Evolutionary conservation across 352 stramenopile species (phyloP), one percentile per base, ranked within the genome.

Genomic region (Globisporangium solare): DNA sequence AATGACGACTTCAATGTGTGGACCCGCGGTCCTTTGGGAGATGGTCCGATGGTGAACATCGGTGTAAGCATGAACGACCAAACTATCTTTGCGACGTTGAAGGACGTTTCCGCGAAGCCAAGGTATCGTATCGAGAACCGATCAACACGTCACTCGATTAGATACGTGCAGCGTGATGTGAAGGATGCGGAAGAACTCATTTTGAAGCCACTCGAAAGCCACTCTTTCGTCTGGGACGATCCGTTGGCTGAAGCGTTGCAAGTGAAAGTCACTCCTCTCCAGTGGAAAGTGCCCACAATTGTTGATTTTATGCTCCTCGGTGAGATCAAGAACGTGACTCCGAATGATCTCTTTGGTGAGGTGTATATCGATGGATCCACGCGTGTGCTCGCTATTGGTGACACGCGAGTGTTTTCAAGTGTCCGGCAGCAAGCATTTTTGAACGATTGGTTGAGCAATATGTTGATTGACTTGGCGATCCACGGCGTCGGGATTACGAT

Each of bases 91-190:
- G 66, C 71, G 8, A 83, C 69, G 17, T 61, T 93, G 12, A 83
- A 66, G 20, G 86, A 95, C 54, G 78, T 87, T 52, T 92, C 84
- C 6, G 47, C 60, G 14, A 77, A 66, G 0, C 84, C 86, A 14
- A 78, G 71, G 17, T 92, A 93, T 51, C 86, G 86, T 14, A 92
- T 95, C 48, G 86, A 95, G 54, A 95, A 95, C 58, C 82, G 86
- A 2, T 95, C 82, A 39, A 89, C 75, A 12, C 73, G 67, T 11
- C 63, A 83, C 56, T 67, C 80, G 15, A 87, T 94, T 58, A 67
- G 77, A n/a, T 95, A 95, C 46, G 60, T 84, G 3, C 86, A 95
- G 41, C 64, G 79, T 32, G 70, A 66, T 27, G 61, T 78, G 8
- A 83, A 85, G 45, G 68, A 66, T 1, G 67, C 78, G 0, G 81